phyloP scores from a whole-genome alignment of 805 yeast species.

The Lachancea fermentati region DNA sequence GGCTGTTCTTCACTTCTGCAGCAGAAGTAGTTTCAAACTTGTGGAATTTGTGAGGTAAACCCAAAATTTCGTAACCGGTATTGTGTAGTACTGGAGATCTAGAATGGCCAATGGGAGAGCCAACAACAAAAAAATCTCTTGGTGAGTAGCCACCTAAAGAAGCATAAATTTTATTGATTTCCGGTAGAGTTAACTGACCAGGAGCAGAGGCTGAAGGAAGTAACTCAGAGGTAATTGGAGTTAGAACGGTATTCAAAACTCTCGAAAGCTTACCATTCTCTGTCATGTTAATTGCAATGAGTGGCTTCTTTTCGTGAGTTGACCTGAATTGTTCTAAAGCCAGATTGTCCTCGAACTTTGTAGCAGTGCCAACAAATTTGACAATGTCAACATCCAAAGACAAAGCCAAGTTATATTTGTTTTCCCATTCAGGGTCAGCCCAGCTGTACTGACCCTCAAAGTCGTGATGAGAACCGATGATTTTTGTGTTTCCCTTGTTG shows the following conservation, averaged over 20 bases:
- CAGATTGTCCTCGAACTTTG: slow-evolving; percentile 58
- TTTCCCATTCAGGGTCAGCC: slow-evolving; percentile 69
- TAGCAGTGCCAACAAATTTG: slow-evolving; percentile 80
- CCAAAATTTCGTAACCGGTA: slow-evolving; percentile 66
- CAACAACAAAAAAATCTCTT: slow-evolving; percentile 67
- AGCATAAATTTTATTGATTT: slow-evolving; percentile 53
- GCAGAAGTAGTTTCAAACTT: slow-evolving; percentile 66
- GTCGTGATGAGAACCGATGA: slow-evolving; percentile 84
- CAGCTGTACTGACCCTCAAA: slow-evolving; percentile 56
- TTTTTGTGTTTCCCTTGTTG: slow-evolving; percentile 53
- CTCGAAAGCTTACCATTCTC: slow-evolving; percentile 71
- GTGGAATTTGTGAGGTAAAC: slow-evolving; percentile 68
- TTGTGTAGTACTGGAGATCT: slow-evolving; percentile 85
- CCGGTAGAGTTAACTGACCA: slow-evolving; percentile 64
- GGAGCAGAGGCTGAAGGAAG: slow-evolving; percentile 73
- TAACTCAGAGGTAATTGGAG: slow-evolving; percentile 77
- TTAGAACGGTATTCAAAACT: slow-evolving; percentile 65
- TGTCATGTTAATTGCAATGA: slow-evolving; percentile 83
- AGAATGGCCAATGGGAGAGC: slow-evolving; percentile 79
- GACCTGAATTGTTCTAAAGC: slow-evolving; percentile 63
- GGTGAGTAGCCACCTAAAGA: slow-evolving; percentile 57
- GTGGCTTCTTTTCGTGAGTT: slow-evolving; percentile 48
- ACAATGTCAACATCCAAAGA: slow-evolving; percentile 63
- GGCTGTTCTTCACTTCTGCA: slow-evolving; percentile 44
- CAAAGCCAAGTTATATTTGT: slow-evolving; percentile 61